Evolutionary conservation across 139 green algal species (phyloP).

Genomic region (Chlorella sp.): DNA sequence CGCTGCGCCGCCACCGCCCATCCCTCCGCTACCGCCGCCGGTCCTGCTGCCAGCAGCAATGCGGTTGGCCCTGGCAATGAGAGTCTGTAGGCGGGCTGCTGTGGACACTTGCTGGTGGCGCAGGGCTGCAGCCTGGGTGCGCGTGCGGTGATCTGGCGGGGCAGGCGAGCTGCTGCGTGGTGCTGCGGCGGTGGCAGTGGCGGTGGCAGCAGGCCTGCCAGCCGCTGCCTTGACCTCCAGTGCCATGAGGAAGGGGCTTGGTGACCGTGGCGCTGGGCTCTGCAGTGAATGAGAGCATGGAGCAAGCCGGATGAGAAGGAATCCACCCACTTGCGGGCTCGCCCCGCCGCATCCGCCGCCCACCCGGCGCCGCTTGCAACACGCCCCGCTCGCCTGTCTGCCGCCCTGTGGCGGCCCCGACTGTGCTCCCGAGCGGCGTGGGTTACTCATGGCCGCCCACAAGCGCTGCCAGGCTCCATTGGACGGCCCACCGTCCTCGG

Average conservation of each 20-base stretch:
- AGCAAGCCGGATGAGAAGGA: too few species aligned
- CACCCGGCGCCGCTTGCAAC: too few species aligned
- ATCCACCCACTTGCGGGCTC: too few species aligned
- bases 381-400: too few species aligned
- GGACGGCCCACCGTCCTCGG: too few species aligned
- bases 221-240: background rate
- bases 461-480: too few species aligned
- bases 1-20: background rate
- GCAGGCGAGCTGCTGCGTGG: background rate
- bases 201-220: background rate
- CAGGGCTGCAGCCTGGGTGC: background rate
- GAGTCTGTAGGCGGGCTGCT: conserved; percentile 5
- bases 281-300: background rate
- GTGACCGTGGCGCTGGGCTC: background rate
- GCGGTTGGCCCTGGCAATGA: background rate
- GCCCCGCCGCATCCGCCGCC: too few species aligned
- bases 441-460: too few species aligned
- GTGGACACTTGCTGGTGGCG: background rate
- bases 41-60: background rate
- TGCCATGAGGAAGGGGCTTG: conserved; percentile 12
- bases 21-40: background rate
- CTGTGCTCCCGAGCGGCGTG: too few species aligned
- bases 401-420: too few species aligned
- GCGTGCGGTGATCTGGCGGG: background rate
- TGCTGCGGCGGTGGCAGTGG: background rate